phyloP scores from a whole-genome alignment of 2,329 filamentous ascomycete species.

The Fusarium sp. region DNA sequence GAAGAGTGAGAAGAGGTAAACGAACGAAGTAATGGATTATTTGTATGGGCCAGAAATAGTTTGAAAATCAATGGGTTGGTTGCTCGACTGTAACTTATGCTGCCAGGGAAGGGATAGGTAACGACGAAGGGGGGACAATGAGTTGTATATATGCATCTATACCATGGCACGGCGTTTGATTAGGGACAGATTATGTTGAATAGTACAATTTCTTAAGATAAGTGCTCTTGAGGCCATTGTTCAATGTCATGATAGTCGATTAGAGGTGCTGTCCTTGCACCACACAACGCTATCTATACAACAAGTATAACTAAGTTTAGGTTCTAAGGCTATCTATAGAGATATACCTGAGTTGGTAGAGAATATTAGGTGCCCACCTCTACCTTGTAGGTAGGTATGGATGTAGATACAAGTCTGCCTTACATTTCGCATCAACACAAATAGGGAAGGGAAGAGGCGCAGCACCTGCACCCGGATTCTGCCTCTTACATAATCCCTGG shows the following conservation, averaged over 20 bases:
- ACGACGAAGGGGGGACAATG: constrained; percentile 32
- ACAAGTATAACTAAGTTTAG: not conserved
- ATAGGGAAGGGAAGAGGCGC: not conserved
- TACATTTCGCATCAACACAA: not conserved
- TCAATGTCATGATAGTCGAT: not conserved
- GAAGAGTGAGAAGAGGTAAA: constrained; percentile 58
- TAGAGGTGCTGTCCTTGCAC: not conserved
- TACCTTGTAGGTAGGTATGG: no score
- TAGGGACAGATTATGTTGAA: constrained; percentile 43
- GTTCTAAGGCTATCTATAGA: not conserved
- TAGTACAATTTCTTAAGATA: constrained; percentile 25
- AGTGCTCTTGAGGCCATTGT: not conserved
- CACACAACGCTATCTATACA: not conserved
- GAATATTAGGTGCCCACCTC: not conserved
- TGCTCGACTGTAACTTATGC: constrained; percentile 33
- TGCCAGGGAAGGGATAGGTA: constrained; percentile 23
- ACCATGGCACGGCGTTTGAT: constrained; percentile 54
- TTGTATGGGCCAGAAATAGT: constrained; percentile 25
- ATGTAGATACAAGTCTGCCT: not conserved
- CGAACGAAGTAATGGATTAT: not conserved
- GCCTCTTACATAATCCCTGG: constrained; percentile 1
- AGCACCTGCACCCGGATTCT: not conserved
- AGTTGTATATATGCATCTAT: constrained; percentile 52
- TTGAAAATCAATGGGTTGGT: constrained; percentile 30
- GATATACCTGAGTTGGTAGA: not conserved